Conservation (phyloP, 2,329 filamentous ascomycete genomes). For the Ophiostoma populinum region DNA sequence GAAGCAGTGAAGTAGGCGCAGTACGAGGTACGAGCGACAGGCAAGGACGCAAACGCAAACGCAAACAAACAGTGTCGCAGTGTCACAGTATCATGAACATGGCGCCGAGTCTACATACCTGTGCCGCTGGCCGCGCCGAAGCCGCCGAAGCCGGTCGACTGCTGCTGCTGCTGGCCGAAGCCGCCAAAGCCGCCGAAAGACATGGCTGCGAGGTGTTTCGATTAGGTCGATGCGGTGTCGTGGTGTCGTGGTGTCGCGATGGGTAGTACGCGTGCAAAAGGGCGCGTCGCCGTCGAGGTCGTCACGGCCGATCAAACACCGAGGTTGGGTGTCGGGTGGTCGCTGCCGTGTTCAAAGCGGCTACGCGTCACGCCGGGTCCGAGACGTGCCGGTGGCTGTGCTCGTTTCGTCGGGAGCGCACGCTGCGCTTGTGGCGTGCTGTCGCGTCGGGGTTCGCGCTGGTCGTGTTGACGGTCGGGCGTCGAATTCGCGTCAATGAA, state of each 20-base stretch:
- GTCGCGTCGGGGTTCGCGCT: background rate
- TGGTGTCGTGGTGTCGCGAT: too few relatives aligned
- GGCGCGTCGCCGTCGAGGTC: background rate
- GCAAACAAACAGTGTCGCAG: background rate
- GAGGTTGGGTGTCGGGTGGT: too few relatives aligned
- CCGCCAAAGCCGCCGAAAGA: constrained; percentile 32
- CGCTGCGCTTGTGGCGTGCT: background rate
- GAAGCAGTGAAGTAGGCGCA: too few relatives aligned
- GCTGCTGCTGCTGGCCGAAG: constrained; percentile 31
- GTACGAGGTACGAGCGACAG: too few relatives aligned
- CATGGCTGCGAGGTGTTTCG: constrained; percentile 24
- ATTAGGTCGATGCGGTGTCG: background rate
- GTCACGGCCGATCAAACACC: background rate
- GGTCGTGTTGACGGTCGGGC: too few relatives aligned
- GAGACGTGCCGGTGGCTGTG: too few relatives aligned
- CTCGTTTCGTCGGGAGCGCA: background rate
- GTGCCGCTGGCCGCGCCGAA: constrained; percentile 29
- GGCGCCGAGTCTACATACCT: constrained; percentile 29
- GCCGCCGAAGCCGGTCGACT: constrained; percentile 34
- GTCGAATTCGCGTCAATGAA: too few relatives aligned
- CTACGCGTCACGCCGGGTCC: too few relatives aligned
- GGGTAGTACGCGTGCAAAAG: too few relatives aligned
- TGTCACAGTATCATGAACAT: too few relatives aligned
- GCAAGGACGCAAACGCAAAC: constrained; percentile 5
- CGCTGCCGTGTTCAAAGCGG: too few relatives aligned